Evolutionary conservation across 2,329 filamentous ascomycete genomes (phyloP), one percentile per base, ranked within the genome.

Genomic region (Amphichorda felina): DNA sequence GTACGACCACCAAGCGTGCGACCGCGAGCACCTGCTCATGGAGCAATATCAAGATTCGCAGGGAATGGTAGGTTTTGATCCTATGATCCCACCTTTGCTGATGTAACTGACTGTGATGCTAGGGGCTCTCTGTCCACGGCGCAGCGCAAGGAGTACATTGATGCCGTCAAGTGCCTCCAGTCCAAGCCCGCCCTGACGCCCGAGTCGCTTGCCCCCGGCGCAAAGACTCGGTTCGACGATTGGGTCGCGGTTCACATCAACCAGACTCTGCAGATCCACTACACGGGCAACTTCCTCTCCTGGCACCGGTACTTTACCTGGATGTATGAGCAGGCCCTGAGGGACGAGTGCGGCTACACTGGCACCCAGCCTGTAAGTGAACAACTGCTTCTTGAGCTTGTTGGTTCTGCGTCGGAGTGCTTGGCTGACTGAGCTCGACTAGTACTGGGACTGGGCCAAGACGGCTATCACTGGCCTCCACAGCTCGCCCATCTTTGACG

Each of bases 231-330:
- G 38, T 70, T 60, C 38, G 68, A 72, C 43, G 68, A 72, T 39
- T 72, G 63, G 30, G 54, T 67, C 5, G 64, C 59, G 5, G 54
- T 58, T 0, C 68, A 72, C 40, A 59, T 72, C 38, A 61, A 66
- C 36, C 56, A 63, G 40, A 67, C 67, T 1, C 40, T 54, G 8
- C 35, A 34, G 1, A 66, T 70, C 14, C 68, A 71, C 43, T 54
- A 49, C 36, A 61, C 36, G 36, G 51, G 50, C 0, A 50, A 45
- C 29, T 55, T 56, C 19, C 40, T 56, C 8, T 31, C 43, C 1
- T 56, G 53, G 47, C 54, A 57, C 22, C 34, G 54, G 3, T 54
- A 54, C 32, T 57, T 50, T 16, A 52, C 45, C 17, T 56, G 48
- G 49, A 19, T 45, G 2, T 56, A 55, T 22, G 53, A 56, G 37